These are phyloP conservation scores for Saccharomyces hybrid DNA, from an alignment of 1,139 yeast species.

Conservation along the genomic window DNA sequence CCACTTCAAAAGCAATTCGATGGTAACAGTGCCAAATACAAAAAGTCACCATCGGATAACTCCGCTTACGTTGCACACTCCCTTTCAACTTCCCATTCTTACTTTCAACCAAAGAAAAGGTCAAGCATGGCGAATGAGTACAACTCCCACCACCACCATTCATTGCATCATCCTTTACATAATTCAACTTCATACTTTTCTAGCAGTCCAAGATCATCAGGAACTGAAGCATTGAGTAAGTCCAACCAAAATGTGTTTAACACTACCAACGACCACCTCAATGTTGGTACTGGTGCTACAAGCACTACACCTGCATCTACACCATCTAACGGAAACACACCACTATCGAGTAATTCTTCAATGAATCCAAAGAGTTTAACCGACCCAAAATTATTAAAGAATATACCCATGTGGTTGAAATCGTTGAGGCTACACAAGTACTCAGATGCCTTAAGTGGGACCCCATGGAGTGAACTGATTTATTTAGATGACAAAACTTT, in stretches of 20 bases:
- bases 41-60: not conserved
- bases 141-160: not conserved
- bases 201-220: not conserved
- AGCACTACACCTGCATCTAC: constrained; percentile 2
- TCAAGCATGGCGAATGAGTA: constrained; percentile 8
- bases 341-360: constrained; percentile 39
- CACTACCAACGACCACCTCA: constrained; percentile 5
- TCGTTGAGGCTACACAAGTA: constrained; percentile 85
- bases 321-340: constrained; percentile 6
- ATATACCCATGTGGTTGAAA: constrained; percentile 90
- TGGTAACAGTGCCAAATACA: constrained; percentile 4
- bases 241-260: not conserved
- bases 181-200: not conserved
- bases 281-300: constrained; percentile 5
- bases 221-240: not conserved
- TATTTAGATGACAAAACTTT: constrained; percentile 61
- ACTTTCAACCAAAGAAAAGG: constrained; percentile 2
- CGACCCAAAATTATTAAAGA: constrained; percentile 55
- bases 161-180: not conserved
- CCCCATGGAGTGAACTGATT: constrained; percentile 74
- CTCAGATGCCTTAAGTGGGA: constrained; percentile 70
- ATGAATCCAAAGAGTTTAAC: constrained; percentile 55
- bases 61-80: not conserved
- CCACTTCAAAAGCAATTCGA: constrained; percentile 12
- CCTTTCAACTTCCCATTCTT: not conserved